phyloP scores from a whole-genome alignment of 2,329 filamentous ascomycete species.

The Cytospora piceicola region DNA sequence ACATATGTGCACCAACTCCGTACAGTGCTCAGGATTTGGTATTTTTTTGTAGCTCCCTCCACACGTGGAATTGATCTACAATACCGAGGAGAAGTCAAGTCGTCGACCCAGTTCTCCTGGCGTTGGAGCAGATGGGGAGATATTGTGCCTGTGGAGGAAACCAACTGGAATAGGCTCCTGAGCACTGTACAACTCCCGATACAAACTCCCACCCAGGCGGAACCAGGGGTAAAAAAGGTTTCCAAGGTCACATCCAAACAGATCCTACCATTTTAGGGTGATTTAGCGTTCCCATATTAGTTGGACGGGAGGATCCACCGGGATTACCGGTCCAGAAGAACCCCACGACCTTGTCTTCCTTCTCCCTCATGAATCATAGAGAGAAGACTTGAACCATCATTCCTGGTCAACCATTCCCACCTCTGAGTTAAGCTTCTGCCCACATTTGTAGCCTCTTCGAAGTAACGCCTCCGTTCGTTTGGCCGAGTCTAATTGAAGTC shows the following conservation, averaged over 20 bases:
- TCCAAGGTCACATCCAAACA: not conserved
- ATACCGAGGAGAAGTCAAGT: too few species aligned
- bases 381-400: not conserved
- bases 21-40: too few species aligned
- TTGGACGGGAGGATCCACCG: not conserved
- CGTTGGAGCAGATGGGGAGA: too few species aligned
- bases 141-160: too few species aligned
- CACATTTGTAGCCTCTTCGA: constrained; percentile 7
- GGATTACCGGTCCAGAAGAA: not conserved
- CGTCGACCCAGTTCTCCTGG: too few species aligned
- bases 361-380: not conserved
- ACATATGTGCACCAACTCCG: too few species aligned
- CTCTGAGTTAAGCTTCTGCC: not conserved
- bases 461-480: not conserved
- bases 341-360: not conserved
- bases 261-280: not conserved
- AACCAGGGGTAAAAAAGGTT: not conserved
- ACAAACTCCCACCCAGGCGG: too few species aligned
- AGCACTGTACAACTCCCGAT: too few species aligned
- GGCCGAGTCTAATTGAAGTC: not conserved
- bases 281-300: not conserved
- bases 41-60: too few species aligned
- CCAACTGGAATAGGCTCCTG: too few species aligned
- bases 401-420: not conserved
- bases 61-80: too few species aligned